These are phyloP conservation scores for Ustilago bromivora DNA, from an alignment of 1,284 basidiomycete genomes.

Conservation along the genomic window DNA sequence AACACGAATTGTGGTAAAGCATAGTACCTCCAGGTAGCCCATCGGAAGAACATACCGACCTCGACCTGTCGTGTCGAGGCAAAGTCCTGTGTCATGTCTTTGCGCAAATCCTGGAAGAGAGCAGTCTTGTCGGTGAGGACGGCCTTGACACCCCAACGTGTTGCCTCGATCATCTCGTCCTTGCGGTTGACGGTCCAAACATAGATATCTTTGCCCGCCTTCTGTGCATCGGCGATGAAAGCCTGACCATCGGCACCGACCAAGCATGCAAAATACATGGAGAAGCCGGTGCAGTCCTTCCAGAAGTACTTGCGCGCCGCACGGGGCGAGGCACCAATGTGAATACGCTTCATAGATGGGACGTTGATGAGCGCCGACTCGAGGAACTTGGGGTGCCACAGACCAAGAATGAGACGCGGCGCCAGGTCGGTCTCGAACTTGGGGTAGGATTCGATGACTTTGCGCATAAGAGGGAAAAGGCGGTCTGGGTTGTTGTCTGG, in stretches of 20 bases:
- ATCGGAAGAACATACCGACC: slow-evolving; percentile 65
- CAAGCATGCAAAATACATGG: slow-evolving; percentile 82
- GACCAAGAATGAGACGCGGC: slow-evolving; percentile 86
- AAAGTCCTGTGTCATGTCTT: slow-evolving; percentile 72
- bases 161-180: slow-evolving; percentile 94
- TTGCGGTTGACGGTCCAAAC: slow-evolving; percentile 97
- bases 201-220: slow-evolving; percentile 83
- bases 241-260: slow-evolving; percentile 78
- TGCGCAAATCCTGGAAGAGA: slow-evolving; percentile 80
- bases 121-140: slow-evolving; percentile 88
- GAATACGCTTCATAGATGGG: slow-evolving; percentile 84
- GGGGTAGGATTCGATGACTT: slow-evolving; percentile 78
- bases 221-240: slow-evolving; percentile 83
- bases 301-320: slow-evolving; percentile 90
- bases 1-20: slow-evolving; percentile 57
- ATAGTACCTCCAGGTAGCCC: slow-evolving; percentile 63
- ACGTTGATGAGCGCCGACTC: slow-evolving; percentile 80
- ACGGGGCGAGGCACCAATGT: slow-evolving; percentile 79
- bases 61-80: slow-evolving; percentile 50
- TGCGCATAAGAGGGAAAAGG: slow-evolving; percentile 87
- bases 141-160: slow-evolving; percentile 88
- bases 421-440: slow-evolving; percentile 84
- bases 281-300: slow-evolving; percentile 88
- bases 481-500: slow-evolving; percentile 88
- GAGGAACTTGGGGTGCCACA: slow-evolving; percentile 87